These are phyloP conservation scores for Monilinia laxa DNA, from an alignment of 2,329 filamentous ascomycete genomes.

Conservation along the genomic window DNA sequence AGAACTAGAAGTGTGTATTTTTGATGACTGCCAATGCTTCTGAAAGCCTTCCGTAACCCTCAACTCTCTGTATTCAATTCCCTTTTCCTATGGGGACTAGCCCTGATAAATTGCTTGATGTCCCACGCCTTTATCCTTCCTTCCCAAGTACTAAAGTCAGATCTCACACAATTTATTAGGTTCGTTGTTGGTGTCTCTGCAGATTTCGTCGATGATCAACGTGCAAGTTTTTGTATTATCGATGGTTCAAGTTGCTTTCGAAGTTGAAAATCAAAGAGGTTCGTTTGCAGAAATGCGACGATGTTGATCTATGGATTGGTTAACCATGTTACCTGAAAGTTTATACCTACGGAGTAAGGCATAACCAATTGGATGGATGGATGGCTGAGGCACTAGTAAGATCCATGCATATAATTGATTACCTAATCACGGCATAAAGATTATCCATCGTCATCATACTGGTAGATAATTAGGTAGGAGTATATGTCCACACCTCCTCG, in stretches of 20 bases:
- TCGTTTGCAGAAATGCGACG: constrained; percentile 16
- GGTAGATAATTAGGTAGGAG: no score
- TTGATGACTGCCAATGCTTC: constrained; percentile 40
- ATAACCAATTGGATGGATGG: not conserved
- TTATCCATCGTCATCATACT: not conserved
- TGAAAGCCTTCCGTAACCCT: constrained; percentile 30
- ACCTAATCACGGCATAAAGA: not conserved
- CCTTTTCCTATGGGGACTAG: constrained; percentile 29
- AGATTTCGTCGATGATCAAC: not conserved
- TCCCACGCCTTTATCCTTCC: constrained; percentile 30
- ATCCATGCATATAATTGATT: not conserved
- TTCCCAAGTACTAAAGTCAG: constrained; percentile 27
- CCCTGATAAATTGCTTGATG: constrained; percentile 28
- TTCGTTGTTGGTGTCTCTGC: not conserved
- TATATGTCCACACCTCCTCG: not conserved
- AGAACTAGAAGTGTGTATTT: constrained; percentile 42
- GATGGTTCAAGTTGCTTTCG: constrained; percentile 5
- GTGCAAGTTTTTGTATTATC: not conserved
- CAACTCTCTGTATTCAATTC: constrained; percentile 26
- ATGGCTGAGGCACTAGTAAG: constrained; percentile 5
- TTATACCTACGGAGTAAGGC: not conserved
- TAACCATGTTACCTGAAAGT: constrained; percentile 5
- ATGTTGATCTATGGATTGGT: not conserved
- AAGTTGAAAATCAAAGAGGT: constrained; percentile 3
- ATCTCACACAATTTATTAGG: constrained; percentile 10